Percentiles rank a stretch among this genome's conserved stretches.
phyloP scores from a whole-genome alignment of 176 grass and related monocot species.

The Eleusine coracana region DNA sequence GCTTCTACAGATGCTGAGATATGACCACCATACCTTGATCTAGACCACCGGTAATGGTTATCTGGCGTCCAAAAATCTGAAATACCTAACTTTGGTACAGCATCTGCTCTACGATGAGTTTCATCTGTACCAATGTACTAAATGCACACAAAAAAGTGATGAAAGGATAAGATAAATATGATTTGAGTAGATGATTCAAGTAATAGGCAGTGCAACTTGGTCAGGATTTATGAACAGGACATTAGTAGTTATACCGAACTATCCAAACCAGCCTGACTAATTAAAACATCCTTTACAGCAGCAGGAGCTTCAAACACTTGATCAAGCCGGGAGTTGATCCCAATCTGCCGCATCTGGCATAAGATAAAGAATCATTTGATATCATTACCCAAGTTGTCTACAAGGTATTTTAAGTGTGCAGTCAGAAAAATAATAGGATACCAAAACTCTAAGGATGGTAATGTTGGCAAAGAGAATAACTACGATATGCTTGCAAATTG shows the following conservation, averaged over 20 bases:
- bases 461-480: background rate
- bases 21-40: constrained; percentile 71
- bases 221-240: constrained; percentile 23
- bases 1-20: constrained; percentile 59
- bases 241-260: constrained; percentile 60
- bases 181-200: background rate
- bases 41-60: constrained; percentile 82
- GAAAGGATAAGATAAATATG: background rate
- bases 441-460: background rate
- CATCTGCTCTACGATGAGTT: constrained; percentile 63
- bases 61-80: constrained; percentile 85
- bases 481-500: background rate
- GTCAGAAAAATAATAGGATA: background rate
- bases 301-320: constrained; percentile 80
- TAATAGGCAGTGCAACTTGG: background rate
- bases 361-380: constrained; percentile 27
- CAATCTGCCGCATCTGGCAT: constrained; percentile 69
- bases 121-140: constrained; percentile 89
- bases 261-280: constrained; percentile 63
- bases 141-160: constrained; percentile 23
- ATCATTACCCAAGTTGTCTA: background rate
- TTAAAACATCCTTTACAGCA: constrained; percentile 82
- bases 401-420: background rate
- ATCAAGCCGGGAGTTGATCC: constrained; percentile 83
- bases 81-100: constrained; percentile 58